Evolutionary conservation across 2,329 filamentous ascomycete species (phyloP), one percentile per base, ranked within the genome.

Genomic region (Pseudocercospora musae): DNA sequence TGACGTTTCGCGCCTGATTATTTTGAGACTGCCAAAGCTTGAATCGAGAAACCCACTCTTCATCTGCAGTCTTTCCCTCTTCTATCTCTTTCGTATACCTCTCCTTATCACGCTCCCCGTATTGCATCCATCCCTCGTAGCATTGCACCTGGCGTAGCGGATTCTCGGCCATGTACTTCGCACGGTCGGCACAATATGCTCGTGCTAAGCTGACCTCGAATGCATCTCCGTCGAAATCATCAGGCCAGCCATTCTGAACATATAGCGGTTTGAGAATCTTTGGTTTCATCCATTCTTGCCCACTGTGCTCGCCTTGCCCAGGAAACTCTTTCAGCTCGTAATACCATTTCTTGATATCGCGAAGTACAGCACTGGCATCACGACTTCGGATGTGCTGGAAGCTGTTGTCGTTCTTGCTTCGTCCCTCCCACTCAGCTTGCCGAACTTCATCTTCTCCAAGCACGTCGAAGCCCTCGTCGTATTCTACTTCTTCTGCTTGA

Each of bases 171-270:
- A 29, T 7, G 40, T 60, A 58, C 37, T 54, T 60, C 10, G 64
- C 64, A 9, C 54, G 40, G 11, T 58, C n/a, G 2, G 25, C 62
- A 46, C 20, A 21, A 33, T 64, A 60, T 6, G 59, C 57, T 9
- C 64, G 59, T 42, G 31, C 57, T 20, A 52, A 23, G 31, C 58
- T 55, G 11, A 65, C 27, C n/a, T 59, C n/a, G 46, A 66, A 66
- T 6, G 25, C 48, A n/a, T 66, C 64, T 9, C 56, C 62, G 18
- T 66, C 49, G 59, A 66, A 66, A 25, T 58, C 49, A 37, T 62
- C 46, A 10, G 64, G 64, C 65, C 65, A 66, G 42, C 64, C 64
- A 44, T 62, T 52, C n/a, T 56, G 50, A 2, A 18, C 9, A 29
- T 66, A 66, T 9, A 62, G 20, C 10, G 29, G 29, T 23, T 29